These are phyloP conservation scores for Cladosporium sp. DNA, from an alignment of 2,329 filamentous ascomycete genomes.

Conservation along the genomic window DNA sequence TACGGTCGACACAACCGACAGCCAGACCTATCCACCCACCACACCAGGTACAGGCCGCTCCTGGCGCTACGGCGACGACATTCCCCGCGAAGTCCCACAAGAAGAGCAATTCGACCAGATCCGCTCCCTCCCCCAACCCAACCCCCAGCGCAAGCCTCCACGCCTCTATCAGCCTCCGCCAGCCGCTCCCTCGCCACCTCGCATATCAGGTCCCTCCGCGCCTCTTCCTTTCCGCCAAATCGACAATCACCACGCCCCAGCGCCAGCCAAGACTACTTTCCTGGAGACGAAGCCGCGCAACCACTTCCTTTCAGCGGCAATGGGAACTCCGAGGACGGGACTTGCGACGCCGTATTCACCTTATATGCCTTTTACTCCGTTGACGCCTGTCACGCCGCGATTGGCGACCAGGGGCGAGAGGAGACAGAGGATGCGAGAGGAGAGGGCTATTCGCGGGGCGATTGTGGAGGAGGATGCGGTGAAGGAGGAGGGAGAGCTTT, in stretches of 20 bases:
- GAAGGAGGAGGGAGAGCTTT: slow-evolving; percentile 63
- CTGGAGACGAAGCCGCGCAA: slow-evolving; percentile 40
- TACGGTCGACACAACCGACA: slow-evolving; percentile 33
- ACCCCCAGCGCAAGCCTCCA: slow-evolving; percentile 29
- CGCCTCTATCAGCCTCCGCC: slow-evolving; percentile 4
- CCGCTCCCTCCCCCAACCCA: slow-evolving; percentile 30
- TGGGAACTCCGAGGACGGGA: slow-evolving; percentile 55
- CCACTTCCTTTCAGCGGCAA: slow-evolving; percentile 23
- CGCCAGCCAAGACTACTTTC: slow-evolving; percentile 45
- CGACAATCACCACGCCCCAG: slow-evolving; percentile 21
- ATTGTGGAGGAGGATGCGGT: slow-evolving; percentile 66
- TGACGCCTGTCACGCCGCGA: slow-evolving; percentile 75
- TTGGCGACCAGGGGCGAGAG: slow-evolving; percentile 71
- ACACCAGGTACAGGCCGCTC: slow-evolving; percentile 36
- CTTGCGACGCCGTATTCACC: slow-evolving; percentile 72
- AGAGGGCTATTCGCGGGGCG: slow-evolving; percentile 55
- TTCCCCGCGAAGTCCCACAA: neutral
- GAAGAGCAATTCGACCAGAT: slow-evolving; percentile 30
- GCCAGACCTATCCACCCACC: slow-evolving; percentile 34
- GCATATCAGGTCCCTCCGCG: slow-evolving; percentile 2
- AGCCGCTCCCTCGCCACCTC: neutral
- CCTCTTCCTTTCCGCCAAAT: slow-evolving; percentile 18
- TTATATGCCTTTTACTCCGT: slow-evolving; percentile 76
- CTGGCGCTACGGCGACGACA: slow-evolving; percentile 26
- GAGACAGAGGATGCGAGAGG: slow-evolving; percentile 66